Base-by-base conservation (phyloP, 1,284 basidiomycete species). In the Ustilago esculenta region DNA sequence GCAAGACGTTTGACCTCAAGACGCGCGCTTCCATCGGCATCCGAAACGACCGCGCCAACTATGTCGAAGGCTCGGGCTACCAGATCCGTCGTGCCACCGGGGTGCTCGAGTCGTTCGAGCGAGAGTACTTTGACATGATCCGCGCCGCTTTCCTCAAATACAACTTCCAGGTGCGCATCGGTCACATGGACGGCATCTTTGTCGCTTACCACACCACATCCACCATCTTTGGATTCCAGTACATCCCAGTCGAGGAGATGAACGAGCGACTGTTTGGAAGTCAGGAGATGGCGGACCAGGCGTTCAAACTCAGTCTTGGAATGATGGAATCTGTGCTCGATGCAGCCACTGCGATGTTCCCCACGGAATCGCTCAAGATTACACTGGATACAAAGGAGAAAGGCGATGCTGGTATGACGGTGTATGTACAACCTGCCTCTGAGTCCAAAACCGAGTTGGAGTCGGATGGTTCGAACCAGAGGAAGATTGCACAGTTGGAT, bases 171-270 rank as follows among this genome's bases (percentile, higher is more conserved):
- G 94, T 88, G 0, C 89, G 95, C 5, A 98, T 98, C 66, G 95
- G 95, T 2, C 88, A 90, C 77, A 98, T 98, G 95, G 94, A 98
- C 77, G 95, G 95, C 14, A 90, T 96, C 23, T 88, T 98, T 74
- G 88, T 97, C 25, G 92, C 94, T 9, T 97, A 96, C 81, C 95
- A 98, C 82, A 97, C 95, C 70, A 96, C 92, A 0, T 87, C 87
- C 8, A 86, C 87, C 14, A 87, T 95, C 54, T 95, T 94, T 77
- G 95, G 95, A 0, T 98, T 98, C 85, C 92, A 98, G 82, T 98
- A 98, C 80, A 84, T 97, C 29, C 86, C 92, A 1, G 84, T 95
- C 43, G 85, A 88, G 52, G 92, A 97, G 80, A 93, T 98, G 89
- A 94, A 98, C 73, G 83, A 86, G 45, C 85, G 88, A 11, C 81